Base-by-base conservation (phyloP, 2,329 filamentous ascomycete species). In the Xylaria sp. region DNA sequence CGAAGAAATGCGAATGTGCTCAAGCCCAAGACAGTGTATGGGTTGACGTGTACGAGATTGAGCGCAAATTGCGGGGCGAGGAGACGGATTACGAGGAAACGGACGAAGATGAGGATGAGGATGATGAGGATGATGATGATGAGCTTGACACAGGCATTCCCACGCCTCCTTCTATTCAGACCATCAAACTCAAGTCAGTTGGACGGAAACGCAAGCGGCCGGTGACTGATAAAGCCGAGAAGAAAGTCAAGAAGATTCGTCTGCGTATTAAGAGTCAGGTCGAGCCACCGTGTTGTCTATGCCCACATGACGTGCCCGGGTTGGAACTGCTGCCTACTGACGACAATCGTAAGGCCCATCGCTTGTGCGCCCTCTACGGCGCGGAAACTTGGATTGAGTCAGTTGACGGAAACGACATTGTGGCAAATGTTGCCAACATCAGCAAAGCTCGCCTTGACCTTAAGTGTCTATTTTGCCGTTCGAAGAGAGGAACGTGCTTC, bases 1-100 rank as follows among this genome's bases (percentile, higher is more conserved):
- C 94, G 13, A 96, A 97, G 76, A 95, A 94, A 73, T 99, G 94
- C 75, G 88, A 97, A 70, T 99, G 94, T 72, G 92, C 94, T 69
- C 85, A 94, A 61, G 92, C 96, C 65, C 87, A 95, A 61, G 94
- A 99, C 78, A 97, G 93, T 69, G 94, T 99, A 2, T 99, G 95
- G 92, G 92, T 99, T 56, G 92, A 99, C 71, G 92, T 97, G 3
- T 87, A 91, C 60, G 94, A 97, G 69, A 95, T 99, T 59, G 92
- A 99, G 75, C 90, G 94, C 62, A 97, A 95, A 73, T 77, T 97
- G 52, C 85, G 92, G 55, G 94, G 94, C 49, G 92, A 97, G 72
- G 88, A 90, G 59, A 91, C 91, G 4, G 91, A 92, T 67, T 90
- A 90, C 67, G 89, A 92, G 70, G 88, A 91, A 67, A 89, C 87